Evolutionary conservation across 257 asterid species (phyloP), one percentile per base, ranked within the genome.

Genomic region (Salvia rosmarinus): DNA sequence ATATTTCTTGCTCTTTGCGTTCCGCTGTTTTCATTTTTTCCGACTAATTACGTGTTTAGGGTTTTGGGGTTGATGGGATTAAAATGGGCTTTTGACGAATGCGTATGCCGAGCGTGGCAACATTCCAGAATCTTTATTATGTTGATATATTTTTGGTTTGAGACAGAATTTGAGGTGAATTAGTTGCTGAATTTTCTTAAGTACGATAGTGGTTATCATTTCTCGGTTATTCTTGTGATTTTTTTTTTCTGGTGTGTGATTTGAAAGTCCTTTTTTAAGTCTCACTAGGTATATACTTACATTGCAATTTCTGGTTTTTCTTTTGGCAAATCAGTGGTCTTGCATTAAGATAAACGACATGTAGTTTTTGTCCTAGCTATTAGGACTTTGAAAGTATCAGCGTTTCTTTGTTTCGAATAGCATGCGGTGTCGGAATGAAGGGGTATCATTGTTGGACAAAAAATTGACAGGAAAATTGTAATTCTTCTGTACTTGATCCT

Each of bases 31-130:
- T n/a, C n/a, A n/a, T n/a, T n/a, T n/a, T n/a, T n/a, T n/a, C n/a
- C n/a, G 0, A 4, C 10, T n/a, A 11, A 54, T 20, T 30, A 1
- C 12, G 56, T 47, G 47, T 47, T 58, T 68, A 51, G 60, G 83
- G 72, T 68, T 57, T 52, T 52, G 32, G 59, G 34, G 47, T 40
- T 43, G 30, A n/a, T 39, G 64, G 16, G 17, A 9, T 60, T 71
- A 9, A 32, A 23, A 44, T 51, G 57, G 52, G 32, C n/a, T n/a
- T n/a, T n/a, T n/a, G n/a, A n/a, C n/a, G n/a, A n/a, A n/a, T n/a
- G n/a, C 50, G 12, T 42, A 21, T 69, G 72, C 70, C 21, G 64
- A 20, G 6, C 47, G 34, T 17, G 67, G 10, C 40, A 10, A 35
- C 21, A 49, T 14, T 70, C 34, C 57, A 4, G 20, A 39, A 59